Base-by-base conservation (phyloP, 768 basidiomycete species). In the Suillus brevipes region DNA sequence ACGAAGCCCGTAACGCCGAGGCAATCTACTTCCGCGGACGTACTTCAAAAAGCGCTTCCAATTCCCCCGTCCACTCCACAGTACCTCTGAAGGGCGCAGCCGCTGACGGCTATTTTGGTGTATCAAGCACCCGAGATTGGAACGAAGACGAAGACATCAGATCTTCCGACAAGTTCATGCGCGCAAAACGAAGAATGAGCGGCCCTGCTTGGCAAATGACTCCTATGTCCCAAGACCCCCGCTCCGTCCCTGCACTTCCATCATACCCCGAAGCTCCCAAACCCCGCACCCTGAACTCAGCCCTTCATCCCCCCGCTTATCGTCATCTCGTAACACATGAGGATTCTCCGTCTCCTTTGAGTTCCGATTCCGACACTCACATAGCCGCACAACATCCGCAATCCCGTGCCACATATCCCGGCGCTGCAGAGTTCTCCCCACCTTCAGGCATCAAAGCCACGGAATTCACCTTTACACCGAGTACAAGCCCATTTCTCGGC, bases 401-500 rank as follows among this genome's bases (percentile, higher is more conserved):
- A 49, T 61, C 74, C 25, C 75, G 74, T 69, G 71, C 70, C 59
- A 63, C 72, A 60, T 72, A 72, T 57, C 68, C 71, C 52, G 36
- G 66, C 42, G 28, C 53, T 34, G 53, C 53, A 6, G 53, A 55
- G 71, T 42, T 75, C 75, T 34, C 74, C 70, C 14, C 74, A 66
- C 36, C 57, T 16, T 59, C 77, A 60, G 65, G 59, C 47, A 61
- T 69, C 62, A 77, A 74, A 50, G 68, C 77, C 28, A 60, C 66
- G 31, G 81, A 80, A 58, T 76, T 80, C 70, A 65, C 75, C 5
- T 80, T 83, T 70, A 92, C 91, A 1, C 91, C 91, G 1, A 89
- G 87, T 23, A 88, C 90, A 2, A 90, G 89, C 65, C 91, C 91
- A 1, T 92, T 94, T 82, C 84, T 94, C 25, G 91, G 89, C 0